Evolutionary conservation across 768 basidiomycete species (phyloP), one percentile per base, ranked within the genome.

Genomic region (Suillus decipiens): DNA sequence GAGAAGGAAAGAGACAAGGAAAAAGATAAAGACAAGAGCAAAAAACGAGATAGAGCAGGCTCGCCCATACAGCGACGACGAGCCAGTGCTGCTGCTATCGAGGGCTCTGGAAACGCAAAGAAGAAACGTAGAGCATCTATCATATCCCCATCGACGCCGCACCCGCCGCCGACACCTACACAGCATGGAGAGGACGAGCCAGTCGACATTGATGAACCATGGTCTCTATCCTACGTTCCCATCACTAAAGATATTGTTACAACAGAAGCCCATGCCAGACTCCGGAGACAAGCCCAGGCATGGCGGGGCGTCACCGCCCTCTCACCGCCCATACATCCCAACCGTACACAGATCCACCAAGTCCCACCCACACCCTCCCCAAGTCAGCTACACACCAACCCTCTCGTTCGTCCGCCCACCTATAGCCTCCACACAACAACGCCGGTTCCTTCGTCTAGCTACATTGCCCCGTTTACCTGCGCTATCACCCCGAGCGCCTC

Each of bases 291-390:
- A 19, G 88, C 89, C 12, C 79, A 82, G 24, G 75, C 81, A 19
- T 92, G 89, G 89, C 77, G 89, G 10, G 89, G 90, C 2, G 76
- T 90, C 36, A 83, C 85, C n/a, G 89, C 88, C 8, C 75, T 86
- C 64, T 74, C 75, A 28, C 69, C 75, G 3, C 55, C 55, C 55
- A 36, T 6, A 39, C 24, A 56, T 10, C 55, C 55, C 72, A 74
- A 31, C 72, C 73, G 4, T 64, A 80, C 43, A 75, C 78, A 2
- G 69, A 72, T 22, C 69, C 73, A 24, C 67, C 73, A 37, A 61
- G 71, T 57, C 64, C 76, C 61, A 51, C 75, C 79, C 2, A 63
- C 74, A 22, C 68, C 55, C 15, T 56, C 36, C 11, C 55, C 55
- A 56, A 56, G 55, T 39, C 55, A 56, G 15, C 55, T 56, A 8